phyloP scores from a whole-genome alignment of 2,329 filamentous ascomycete genomes.

The Venturia nashicola region DNA sequence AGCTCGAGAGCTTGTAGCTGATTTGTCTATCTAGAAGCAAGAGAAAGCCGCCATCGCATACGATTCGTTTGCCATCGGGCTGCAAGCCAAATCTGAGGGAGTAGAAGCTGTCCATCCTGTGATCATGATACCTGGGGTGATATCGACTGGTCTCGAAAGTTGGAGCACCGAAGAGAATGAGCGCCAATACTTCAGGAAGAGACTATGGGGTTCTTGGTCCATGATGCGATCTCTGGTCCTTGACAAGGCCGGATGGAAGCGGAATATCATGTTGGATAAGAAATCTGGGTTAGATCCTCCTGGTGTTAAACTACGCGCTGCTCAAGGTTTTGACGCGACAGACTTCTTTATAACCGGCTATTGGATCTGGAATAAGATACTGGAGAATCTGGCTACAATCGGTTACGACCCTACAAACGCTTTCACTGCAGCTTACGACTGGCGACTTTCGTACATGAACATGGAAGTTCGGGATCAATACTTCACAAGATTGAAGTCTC shows the following conservation, averaged over 20 bases:
- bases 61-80: constrained; percentile 84
- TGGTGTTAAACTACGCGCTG: constrained; percentile 77
- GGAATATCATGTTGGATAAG: constrained; percentile 93
- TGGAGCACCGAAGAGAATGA: constrained; percentile 86
- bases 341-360: constrained; percentile 87
- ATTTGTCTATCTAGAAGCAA: constrained; percentile 46
- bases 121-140: constrained; percentile 95
- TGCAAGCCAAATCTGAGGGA: constrained; percentile 71
- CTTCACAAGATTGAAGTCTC: constrained; percentile 77
- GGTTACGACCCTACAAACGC: constrained; percentile 83
- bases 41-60: constrained; percentile 83
- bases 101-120: constrained; percentile 74
- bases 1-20: not conserved
- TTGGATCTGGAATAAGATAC: constrained; percentile 99
- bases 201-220: constrained; percentile 95
- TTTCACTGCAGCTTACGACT: constrained; percentile 68
- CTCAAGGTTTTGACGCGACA: constrained; percentile 93
- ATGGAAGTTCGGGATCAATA: constrained; percentile 87
- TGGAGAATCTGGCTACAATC: constrained; percentile 91
- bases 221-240: constrained; percentile 95
- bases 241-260: constrained; percentile 91
- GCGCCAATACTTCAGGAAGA: constrained; percentile 82
- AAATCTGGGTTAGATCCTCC: constrained; percentile 82
- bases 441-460: constrained; percentile 82
- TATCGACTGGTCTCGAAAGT: constrained; percentile 90